phyloP scores from a whole-genome alignment of 257 asterid genomes.

The Prunella vulgaris region DNA sequence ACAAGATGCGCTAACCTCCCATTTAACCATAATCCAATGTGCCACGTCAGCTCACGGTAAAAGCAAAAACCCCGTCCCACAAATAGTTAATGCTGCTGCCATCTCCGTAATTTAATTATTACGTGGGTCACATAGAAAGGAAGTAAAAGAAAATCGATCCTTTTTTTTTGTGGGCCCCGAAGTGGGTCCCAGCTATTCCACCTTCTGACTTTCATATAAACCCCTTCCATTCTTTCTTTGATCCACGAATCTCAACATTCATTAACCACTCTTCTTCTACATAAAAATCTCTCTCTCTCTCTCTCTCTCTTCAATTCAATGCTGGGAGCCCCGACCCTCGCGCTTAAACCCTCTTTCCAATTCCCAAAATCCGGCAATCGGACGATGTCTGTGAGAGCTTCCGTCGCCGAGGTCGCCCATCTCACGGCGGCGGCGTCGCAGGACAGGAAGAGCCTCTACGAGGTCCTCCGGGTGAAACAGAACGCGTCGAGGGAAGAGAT shows the following conservation, averaged over 20 bases:
- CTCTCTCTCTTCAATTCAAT: conserved; percentile 16
- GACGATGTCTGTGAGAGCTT: conserved; percentile 29
- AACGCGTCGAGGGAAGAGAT: conserved; percentile 73
- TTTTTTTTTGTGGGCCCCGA: no score
- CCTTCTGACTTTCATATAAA: conserved; percentile 22
- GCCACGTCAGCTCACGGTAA: conserved; percentile 43
- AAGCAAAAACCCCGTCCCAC: not conserved
- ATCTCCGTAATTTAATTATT: no score
- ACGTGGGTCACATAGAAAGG: not conserved
- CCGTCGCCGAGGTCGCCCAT: conserved; percentile 41
- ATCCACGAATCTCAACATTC: not conserved
- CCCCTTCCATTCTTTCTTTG: not conserved
- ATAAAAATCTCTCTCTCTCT: not conserved
- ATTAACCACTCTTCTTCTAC: not conserved
- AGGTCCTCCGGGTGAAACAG: conserved; percentile 57
- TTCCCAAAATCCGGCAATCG: conserved; percentile 20
- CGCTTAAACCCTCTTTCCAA: conserved; percentile 13
- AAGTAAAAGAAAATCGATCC: not conserved
- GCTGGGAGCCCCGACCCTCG: conserved; percentile 26
- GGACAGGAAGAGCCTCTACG: conserved; percentile 47
- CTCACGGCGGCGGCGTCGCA: conserved; percentile 19
- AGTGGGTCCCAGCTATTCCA: conserved; percentile 19
- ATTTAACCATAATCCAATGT: conserved; percentile 19
- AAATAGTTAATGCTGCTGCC: not conserved
- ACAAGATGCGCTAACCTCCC: not conserved